Evolutionary conservation across 129 eudicot genomes (phyloP).

Genomic region (Artemisia tridentata): DNA sequence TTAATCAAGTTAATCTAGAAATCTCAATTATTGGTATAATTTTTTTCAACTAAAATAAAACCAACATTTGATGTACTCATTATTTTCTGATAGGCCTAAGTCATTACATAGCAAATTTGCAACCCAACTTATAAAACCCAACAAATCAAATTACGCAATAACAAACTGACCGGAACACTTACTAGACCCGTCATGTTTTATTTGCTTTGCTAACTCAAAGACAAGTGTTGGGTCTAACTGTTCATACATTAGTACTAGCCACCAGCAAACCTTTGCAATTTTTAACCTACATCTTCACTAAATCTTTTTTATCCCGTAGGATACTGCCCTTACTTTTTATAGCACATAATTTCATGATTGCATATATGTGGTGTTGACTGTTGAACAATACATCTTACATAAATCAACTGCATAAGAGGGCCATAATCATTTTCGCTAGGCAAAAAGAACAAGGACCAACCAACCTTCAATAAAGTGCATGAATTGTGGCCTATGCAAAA

Average conservation of each 20-base stretch:
- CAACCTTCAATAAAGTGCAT: conserved; percentile 15
- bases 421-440: neutral
- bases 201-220: too few relatives aligned
- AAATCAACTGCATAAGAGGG: neutral
- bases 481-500: conserved; percentile 4
- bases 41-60: too few relatives aligned
- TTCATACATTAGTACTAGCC: neutral
- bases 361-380: neutral
- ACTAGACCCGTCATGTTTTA: too few relatives aligned
- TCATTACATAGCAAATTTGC: too few relatives aligned
- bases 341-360: neutral
- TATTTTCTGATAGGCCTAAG: too few relatives aligned
- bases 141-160: too few relatives aligned
- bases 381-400: neutral
- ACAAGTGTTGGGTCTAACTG: neutral
- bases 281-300: neutral
- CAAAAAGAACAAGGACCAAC: neutral
- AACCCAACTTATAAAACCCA: too few relatives aligned
- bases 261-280: neutral
- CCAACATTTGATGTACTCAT: too few relatives aligned
- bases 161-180: too few relatives aligned
- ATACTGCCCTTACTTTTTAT: neutral
- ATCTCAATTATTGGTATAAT: too few relatives aligned
- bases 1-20: too few relatives aligned
- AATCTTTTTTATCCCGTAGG: neutral